A percentile compares a stretch with the other conserved stretches of the same genome.
Conservation (phyloP, 139 green algal genomes). For the Chlorella sp. region DNA sequence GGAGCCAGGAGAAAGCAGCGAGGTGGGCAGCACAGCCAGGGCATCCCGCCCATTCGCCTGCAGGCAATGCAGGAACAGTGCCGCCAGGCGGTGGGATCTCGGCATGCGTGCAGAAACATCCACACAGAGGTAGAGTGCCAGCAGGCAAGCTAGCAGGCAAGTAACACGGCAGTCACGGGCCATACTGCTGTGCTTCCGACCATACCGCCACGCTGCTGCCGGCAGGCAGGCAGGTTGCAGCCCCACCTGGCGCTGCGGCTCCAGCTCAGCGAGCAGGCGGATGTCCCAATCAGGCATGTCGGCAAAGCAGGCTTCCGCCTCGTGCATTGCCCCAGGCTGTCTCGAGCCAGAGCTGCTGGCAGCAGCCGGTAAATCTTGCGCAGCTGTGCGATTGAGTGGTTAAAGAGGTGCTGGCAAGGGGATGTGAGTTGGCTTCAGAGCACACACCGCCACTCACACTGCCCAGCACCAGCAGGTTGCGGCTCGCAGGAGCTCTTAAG, state of each 20-base stretch:
- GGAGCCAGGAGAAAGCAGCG: not conserved
- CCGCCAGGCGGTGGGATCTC: too few relatives aligned
- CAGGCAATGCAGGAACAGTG: too few relatives aligned
- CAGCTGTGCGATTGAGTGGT: not conserved
- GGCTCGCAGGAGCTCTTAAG: not conserved
- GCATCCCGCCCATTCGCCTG: not conserved
- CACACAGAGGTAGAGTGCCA: not conserved
- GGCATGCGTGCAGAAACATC: not conserved
- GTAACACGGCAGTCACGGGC: too few relatives aligned
- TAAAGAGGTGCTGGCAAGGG: too few relatives aligned
- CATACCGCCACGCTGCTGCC: not conserved
- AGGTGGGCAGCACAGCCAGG: not conserved
- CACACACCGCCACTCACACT: too few relatives aligned
- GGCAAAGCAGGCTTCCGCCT: conserved; percentile 2
- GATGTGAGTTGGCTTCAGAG: not conserved
- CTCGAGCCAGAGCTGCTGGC: conserved; percentile 9
- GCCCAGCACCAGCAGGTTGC: not conserved
- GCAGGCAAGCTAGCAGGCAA: not conserved
- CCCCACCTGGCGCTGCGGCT: not conserved
- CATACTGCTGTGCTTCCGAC: not conserved
- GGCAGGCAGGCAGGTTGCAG: not conserved
- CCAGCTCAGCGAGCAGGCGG: not conserved
- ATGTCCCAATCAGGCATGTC: not conserved
- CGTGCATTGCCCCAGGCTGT: not conserved
- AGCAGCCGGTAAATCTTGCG: conserved; percentile 9